These are phyloP conservation scores for Boletus smithii DNA, from an alignment of 1,284 basidiomycete species.

Conservation along the genomic window DNA sequence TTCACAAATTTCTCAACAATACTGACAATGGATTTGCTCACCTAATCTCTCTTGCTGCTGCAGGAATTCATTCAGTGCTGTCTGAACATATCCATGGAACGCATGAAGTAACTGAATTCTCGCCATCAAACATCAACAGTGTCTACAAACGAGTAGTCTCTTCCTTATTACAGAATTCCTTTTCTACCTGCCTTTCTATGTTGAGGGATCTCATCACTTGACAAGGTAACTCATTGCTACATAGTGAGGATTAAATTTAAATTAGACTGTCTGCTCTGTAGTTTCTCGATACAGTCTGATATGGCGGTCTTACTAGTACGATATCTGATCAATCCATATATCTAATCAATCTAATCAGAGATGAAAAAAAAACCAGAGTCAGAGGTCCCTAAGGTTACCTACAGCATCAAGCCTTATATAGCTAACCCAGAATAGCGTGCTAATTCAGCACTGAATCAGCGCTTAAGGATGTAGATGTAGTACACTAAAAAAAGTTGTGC, in stretches of 20 bases:
- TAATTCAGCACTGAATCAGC: too few relatives aligned
- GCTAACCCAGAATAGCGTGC: too few relatives aligned
- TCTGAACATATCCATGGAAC: not conserved
- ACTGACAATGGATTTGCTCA: not conserved
- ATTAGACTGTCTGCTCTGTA: too few relatives aligned
- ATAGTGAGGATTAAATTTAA: not conserved
- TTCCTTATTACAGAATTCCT: not conserved
- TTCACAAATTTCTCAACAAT: not conserved
- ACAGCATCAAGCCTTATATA: too few relatives aligned
- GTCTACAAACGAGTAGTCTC: not conserved
- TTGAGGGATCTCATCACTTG: not conserved
- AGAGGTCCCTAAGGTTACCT: too few relatives aligned
- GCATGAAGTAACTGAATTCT: not conserved
- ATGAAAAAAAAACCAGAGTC: too few relatives aligned
- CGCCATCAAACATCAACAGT: not conserved
- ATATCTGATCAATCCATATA: too few relatives aligned
- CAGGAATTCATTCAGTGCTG: not conserved
- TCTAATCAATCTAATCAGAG: too few relatives aligned
- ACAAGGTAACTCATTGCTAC: not conserved
- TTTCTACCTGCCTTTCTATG: not conserved
- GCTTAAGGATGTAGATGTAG: too few relatives aligned
- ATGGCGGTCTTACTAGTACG: too few relatives aligned
- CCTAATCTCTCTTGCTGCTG: not conserved
- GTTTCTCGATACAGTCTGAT: too few relatives aligned
- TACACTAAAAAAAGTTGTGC: too few relatives aligned